Base-by-base conservation (phyloP, 495 filamentous ascomycete genomes). In the Neurospora discreta region DNA sequence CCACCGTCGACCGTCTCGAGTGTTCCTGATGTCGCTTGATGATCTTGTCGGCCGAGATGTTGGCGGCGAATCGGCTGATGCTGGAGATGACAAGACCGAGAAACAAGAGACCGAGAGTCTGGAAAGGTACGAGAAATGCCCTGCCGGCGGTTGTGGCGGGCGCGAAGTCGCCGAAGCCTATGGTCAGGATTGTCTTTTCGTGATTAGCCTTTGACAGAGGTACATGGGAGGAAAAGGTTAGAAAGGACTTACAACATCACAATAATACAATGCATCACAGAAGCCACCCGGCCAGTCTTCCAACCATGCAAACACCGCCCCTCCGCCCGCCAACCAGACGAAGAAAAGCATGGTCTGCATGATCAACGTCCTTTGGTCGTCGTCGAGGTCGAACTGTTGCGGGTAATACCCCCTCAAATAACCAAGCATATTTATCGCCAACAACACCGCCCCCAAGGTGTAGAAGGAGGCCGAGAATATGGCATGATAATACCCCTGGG, bases 381-480 rank as follows among this genome's bases (percentile, higher is more conserved):
- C 90, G 16, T 90, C 90, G 16, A 94, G 82, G 11, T 87, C 82
- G 74, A 94, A 93, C 75, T 90, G 87, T 74, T 92, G 89, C 1
- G 90, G 90, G 76, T 94, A 94, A 73, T 92, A 90, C 2, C 91
- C 92, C 1, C 91, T 80, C 73, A 92, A 88, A 75, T 92, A 93
- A 5, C 92, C 92, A 30, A 92, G 78, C 88, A 94, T 92, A 74
- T 94, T 94, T 72, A 93, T 78, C 85, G 91, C 89, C 3, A 94
- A 77, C 7, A 91, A 82, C 75, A 87, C 78, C 36, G 86, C 87
- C 46, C 90, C 87, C 11, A 91, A 73, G 15, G 91, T 81, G 75
- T 94, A 94, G 10, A 92, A 81, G 9, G 80, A 76, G 0, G 90
- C 87, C 3, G 92, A 90, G 41, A 93, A 87, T 23, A 94, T 84